Percentiles rank a stretch among this genome's conserved stretches.
These are phyloP conservation scores for Flammula alnicola DNA, from an alignment of 1,284 basidiomycete genomes.

Conservation along the genomic window DNA sequence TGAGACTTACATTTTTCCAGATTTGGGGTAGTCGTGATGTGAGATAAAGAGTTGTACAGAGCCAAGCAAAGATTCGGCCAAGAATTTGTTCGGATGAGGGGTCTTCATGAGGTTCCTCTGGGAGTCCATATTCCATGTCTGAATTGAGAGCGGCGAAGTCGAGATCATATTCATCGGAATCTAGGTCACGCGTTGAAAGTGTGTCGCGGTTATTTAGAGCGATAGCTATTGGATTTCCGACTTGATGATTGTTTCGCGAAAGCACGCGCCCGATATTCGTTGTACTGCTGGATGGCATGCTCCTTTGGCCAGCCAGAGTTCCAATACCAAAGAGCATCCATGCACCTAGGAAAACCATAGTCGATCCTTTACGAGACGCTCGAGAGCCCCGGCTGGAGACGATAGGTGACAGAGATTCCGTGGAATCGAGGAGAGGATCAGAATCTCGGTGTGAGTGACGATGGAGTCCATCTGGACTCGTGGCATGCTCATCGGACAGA, in stretches of 20 bases:
- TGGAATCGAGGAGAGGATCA: constrained; percentile 6
- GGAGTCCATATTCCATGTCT: constrained; percentile 21
- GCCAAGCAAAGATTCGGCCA: constrained; percentile 90
- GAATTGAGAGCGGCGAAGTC: constrained; percentile 3
- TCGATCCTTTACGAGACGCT: constrained; percentile 64
- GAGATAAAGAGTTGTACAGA: constrained; percentile 89
- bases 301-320: constrained; percentile 40
- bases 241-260: constrained; percentile 19
- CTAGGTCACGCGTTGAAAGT: constrained; percentile 2
- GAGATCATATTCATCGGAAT: constrained; percentile 5
- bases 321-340: constrained; percentile 75
- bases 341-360: constrained; percentile 73
- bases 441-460: constrained; percentile 2
- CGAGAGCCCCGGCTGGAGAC: constrained; percentile 49
- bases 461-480: too few relatives aligned
- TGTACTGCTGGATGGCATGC: constrained; percentile 28
- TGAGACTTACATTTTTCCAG: constrained; percentile 88
- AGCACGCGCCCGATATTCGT: constrained; percentile 40
- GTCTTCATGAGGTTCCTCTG: constrained; percentile 33
- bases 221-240: constrained; percentile 12
- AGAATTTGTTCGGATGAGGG: constrained; percentile 63
- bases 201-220: constrained; percentile 1
- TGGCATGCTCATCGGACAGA: constrained; percentile 18
- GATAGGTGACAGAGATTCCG: constrained; percentile 16
- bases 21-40: constrained; percentile 94